These are phyloP conservation scores for Phytopythium ostracodes DNA, from an alignment of 352 stramenopile species.

Conservation along the genomic window DNA sequence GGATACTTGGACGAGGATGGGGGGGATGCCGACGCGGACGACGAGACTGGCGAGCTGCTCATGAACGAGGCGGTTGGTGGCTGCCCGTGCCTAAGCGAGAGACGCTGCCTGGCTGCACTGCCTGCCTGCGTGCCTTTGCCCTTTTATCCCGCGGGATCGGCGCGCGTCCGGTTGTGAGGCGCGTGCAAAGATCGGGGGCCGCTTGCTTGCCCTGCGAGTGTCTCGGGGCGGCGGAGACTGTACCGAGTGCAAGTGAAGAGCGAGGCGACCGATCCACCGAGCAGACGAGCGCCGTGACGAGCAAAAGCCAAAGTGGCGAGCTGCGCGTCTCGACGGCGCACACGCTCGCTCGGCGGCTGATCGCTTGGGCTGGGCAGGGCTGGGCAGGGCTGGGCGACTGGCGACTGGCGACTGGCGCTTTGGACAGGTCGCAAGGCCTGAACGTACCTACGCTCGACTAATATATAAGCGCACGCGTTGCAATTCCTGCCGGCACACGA, in stretches of 20 bases:
- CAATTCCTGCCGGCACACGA: not conserved
- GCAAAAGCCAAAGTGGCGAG: not conserved
- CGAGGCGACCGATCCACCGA: not conserved
- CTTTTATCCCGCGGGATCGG: conserved; percentile 3
- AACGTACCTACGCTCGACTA: too few species aligned
- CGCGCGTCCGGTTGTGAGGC: conserved; percentile 1
- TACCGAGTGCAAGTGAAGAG: not conserved
- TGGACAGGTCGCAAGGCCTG: not conserved
- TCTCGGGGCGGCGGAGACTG: not conserved
- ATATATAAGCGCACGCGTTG: too few species aligned
- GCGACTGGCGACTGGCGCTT: not conserved
- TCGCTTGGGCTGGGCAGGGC: too few species aligned
- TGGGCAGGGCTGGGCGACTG: too few species aligned
- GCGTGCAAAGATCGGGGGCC: not conserved
- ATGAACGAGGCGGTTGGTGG: not conserved
- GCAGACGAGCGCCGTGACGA: not conserved
- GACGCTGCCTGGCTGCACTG: too few species aligned
- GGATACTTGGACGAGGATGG: not conserved
- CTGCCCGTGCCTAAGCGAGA: not conserved
- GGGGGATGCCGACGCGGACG: conserved; percentile 2
- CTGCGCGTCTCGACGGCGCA: too few species aligned
- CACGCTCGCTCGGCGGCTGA: not conserved
- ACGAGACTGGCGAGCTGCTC: conserved; percentile 4
- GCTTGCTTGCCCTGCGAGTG: not conserved
- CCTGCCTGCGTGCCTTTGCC: too few species aligned